Base-by-base conservation (phyloP, 169 alveolate genomes). In the Perkinsus chesapeaki region DNA sequence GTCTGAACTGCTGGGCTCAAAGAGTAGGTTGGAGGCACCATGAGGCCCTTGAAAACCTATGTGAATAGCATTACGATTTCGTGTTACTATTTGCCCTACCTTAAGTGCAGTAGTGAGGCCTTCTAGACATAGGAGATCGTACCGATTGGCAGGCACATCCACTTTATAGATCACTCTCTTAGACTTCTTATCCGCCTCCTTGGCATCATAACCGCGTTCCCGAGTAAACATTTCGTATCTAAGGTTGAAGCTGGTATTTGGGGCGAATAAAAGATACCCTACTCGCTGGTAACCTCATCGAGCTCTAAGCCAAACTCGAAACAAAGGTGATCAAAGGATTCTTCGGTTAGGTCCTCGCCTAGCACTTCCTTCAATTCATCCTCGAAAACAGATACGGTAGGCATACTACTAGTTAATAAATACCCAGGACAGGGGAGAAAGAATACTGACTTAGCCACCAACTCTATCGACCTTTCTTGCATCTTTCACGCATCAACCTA, bases 231-330 rank as follows among this genome's bases (percentile, higher is more conserved):
- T 90, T 39, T 92, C 93, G 39, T 48, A 95, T 38, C 95, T 93
- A 48, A 96, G 93, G 95, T 96, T 97, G 60, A 95, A 95, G 48
- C 97, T 95, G 39, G 36, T 20, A n/a, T 20, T 92, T 38, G 37
- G 9, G 39, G 73, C n/a, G 27, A 39, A 0, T 0, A 9, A 91
- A 93, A 95, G 39, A 96, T 96, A 95, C 91, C 97, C 94, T 95
- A 94, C 95, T 98, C 98, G 38, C 95, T 60, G 73, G 97, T 98
- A 73, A 97, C 96, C 39, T 98, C 99, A 94, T 98, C 99, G 48
- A 98, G 95, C 93, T 99, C 99, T 27, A 99, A 91, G 39, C 99
- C 99, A 94, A 98, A 99, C 94, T 97, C 98, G 96, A 99, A 99
- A 95, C 99, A 98, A 3, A 99, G 97, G 92, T 97, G 97, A 48